Evolutionary conservation across 148 eudicot species (phyloP).

Genomic region (Polygonum aviculare): DNA sequence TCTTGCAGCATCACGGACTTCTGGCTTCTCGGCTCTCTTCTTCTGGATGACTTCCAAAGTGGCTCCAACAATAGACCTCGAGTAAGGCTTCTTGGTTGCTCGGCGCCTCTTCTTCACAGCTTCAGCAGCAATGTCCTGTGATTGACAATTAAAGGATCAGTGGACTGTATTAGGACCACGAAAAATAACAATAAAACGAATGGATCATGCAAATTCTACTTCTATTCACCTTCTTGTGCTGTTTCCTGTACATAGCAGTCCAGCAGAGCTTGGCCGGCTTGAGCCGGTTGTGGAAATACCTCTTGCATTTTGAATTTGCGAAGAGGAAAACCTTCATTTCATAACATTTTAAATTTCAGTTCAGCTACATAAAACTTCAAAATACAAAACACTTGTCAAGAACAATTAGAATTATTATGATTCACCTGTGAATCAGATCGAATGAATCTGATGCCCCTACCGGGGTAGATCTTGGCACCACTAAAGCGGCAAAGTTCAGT

Average conservation of each 20-base stretch:
- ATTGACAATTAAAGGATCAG: neutral
- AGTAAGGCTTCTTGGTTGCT: conserved; percentile 60
- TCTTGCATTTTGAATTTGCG: conserved; percentile 54
- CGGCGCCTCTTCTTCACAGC: conserved; percentile 70
- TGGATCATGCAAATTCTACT: neutral
- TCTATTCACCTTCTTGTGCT: conserved; percentile 48
- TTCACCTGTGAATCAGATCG: conserved; percentile 13
- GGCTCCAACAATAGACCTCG: conserved; percentile 69
- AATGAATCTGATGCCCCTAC: conserved; percentile 11
- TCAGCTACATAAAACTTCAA: neutral
- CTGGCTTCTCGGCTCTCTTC: conserved; percentile 57
- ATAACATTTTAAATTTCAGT: neutral
- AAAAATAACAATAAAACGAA: neutral
- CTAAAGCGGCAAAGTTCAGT: conserved; percentile 13
- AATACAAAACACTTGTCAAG: no score
- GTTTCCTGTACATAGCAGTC: conserved; percentile 69
- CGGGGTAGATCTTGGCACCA: conserved; percentile 11
- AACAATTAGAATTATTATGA: neutral
- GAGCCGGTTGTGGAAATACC: conserved; percentile 61
- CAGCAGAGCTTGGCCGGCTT: conserved; percentile 63
- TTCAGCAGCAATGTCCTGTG: conserved; percentile 55
- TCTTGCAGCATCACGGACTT: conserved; percentile 67
- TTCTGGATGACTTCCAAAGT: conserved; percentile 68
- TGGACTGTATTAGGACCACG: neutral
- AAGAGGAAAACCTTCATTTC: conserved; percentile 49